Evolutionary conservation across 345 rosid species (phyloP), one percentile per base, ranked within the genome.

Genomic region (Salix suchowensis): DNA sequence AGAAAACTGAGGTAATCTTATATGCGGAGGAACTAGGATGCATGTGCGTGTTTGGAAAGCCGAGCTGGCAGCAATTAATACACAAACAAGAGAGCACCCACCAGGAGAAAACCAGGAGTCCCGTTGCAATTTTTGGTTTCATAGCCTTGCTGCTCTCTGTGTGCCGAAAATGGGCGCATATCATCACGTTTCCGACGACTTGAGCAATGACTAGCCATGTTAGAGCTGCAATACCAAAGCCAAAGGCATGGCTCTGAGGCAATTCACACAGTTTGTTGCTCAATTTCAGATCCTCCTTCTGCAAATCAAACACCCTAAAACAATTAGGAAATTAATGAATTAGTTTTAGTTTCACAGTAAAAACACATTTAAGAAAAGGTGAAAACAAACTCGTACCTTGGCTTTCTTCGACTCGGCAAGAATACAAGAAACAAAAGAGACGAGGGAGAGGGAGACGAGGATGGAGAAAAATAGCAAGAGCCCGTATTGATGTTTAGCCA

Each of bases 41-140:
- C 37, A 0, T 8, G 39, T 42, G 13, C 18, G 67, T 76, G 18
- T 10, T 58, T 70, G 32, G 73, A 55, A 42, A 73, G 58, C 36
- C n/a, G n/a, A 6, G 54, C 37, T 0, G 42, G 28, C 40, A 42
- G 34, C 39, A 24, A 61, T 32, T 32, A 4, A 32, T 32, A 32
- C 34, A 32, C 5, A 34, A 34, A 34, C 37, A 34, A 34, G 37
- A 34, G 81, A 54, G 39, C 1, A 81, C 82, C 52, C 84, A 94
- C 98, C 97, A 92, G 55, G 96, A 92, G 14, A 92, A 58, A 39
- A 84, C 73, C 68, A 87, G 78, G 30, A 92, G 86, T 73, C 78
- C 68, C 39, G 71, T 72, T 0, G 79, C 78, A 62, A 84, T 71
- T 15, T 68, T 52, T 34, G 80, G 66, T 71, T 68, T 79, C 72